Evolutionary conservation across 1,284 basidiomycete species (phyloP), one percentile per base, ranked within the genome.

Genomic region (Lentinus polychrous): DNA sequence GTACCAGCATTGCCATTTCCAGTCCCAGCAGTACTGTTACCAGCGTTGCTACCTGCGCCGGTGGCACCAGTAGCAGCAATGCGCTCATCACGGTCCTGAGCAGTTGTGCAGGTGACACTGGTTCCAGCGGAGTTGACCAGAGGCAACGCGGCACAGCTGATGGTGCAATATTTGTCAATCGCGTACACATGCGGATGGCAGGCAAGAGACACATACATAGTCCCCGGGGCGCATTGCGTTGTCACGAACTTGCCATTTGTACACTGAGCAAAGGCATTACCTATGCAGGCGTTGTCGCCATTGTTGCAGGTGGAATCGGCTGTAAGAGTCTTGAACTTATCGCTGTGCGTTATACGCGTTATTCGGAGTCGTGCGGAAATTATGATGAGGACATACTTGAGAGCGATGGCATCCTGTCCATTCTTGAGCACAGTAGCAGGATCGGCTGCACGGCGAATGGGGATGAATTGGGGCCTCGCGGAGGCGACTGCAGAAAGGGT

Each of bases 91-190:
- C 69, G 52, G 54, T 76, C 70, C 8, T 61, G 57, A 36, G 59
- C 59, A 2, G 75, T 75, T 10, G 70, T 70, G 58, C 77, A 79
- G 41, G 71, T 64, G 45, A 78, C 64, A 46, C 57, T 68, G 15
- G 74, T 75, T 20, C 78, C 79, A 2, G 66, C 54, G 40, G 57
- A 62, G 60, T 79, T 78, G 31, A 79, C 75, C 27, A 81, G 67
- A 14, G 79, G 79, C 32, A 81, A 69, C 1, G 76, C 76, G 23
- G 66, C 65, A 56, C 79, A 81, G 7, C 60, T 65, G 22, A 32
- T 74, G n/a, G 31, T 33, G n/a, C 20, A 47, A 20, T 23, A 14
- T n/a, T n/a, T 5, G 17, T 40, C 10, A 23, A 7, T 22, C n/a
- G 17, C 7, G 43, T 10, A 43, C 35, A 38, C 40, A 15, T 10